phyloP scores from a whole-genome alignment of 176 grass and related monocot species.

The Juncus inflexus region DNA sequence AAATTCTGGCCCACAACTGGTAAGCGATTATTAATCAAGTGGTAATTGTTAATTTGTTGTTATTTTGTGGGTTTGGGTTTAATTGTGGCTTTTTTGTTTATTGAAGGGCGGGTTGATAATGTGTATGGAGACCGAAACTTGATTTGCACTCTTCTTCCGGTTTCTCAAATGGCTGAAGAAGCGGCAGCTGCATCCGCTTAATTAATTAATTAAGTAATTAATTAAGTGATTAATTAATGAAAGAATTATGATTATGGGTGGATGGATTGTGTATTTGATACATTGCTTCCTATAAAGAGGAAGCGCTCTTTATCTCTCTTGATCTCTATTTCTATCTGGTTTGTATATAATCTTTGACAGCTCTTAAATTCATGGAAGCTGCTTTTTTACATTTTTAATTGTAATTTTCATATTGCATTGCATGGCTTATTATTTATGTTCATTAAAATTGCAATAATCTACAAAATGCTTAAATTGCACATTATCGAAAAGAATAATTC shows the following conservation, averaged over 20 bases:
- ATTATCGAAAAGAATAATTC: no score
- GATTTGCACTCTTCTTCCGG: constrained; percentile 82
- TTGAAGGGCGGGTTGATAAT: constrained; percentile 84
- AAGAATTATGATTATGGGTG: constrained; percentile 33
- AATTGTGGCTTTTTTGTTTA: constrained; percentile 2
- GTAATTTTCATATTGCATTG: constrained; percentile 15
- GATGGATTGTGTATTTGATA: background rate
- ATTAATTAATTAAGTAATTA: constrained; percentile 25
- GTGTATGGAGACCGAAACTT: constrained; percentile 98
- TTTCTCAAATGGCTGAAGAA: constrained; percentile 76
- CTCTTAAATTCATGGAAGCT: constrained; percentile 35
- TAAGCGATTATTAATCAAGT: constrained; percentile 21
- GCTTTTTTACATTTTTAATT: constrained; percentile 13
- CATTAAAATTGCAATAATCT: no score
- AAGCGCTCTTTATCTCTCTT: constrained; percentile 39
- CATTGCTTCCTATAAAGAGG: constrained; percentile 60
- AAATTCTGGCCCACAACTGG: constrained; percentile 98
- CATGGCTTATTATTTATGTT: no score
- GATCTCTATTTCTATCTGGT: constrained; percentile 34
- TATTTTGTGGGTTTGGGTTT: background rate
- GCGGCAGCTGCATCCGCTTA: constrained; percentile 82
- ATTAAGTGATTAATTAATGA: constrained; percentile 24
- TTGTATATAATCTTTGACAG: constrained; percentile 63
- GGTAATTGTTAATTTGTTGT: background rate
- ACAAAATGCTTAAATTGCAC: no score